These are phyloP conservation scores for Staphylotrichum longicolle DNA, from an alignment of 495 filamentous ascomycete species.

Conservation along the genomic window DNA sequence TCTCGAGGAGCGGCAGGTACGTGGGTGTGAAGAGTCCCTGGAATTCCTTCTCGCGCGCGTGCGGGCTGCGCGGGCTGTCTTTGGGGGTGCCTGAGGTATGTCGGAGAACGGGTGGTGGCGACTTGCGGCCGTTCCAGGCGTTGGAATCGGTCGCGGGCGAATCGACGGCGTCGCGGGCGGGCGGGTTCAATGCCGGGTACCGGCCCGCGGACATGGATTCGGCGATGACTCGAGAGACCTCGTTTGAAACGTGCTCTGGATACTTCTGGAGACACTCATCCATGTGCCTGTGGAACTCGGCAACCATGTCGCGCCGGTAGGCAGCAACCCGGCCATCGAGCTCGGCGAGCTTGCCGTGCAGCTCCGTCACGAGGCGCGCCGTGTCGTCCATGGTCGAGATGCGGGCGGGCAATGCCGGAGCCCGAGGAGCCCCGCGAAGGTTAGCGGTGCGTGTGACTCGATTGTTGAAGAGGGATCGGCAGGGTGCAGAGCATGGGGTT, in stretches of 20 bases:
- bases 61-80: conserved; percentile 41
- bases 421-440: not conserved
- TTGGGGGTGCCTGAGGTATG: conserved; percentile 38
- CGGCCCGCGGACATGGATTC: conserved; percentile 39
- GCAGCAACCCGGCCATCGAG: conserved; percentile 50
- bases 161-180: conserved; percentile 13
- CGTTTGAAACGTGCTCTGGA: conserved; percentile 44
- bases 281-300: conserved; percentile 49
- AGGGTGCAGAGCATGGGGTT: conserved; percentile 22
- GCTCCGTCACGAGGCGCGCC: conserved; percentile 46
- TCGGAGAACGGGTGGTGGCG: conserved; percentile 45
- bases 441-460: conserved; percentile 28
- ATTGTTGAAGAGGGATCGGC: conserved; percentile 19
- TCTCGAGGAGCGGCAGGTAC: conserved; percentile 58
- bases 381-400: conserved; percentile 47
- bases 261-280: conserved; percentile 45
- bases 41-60: conserved; percentile 56
- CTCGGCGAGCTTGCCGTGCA: conserved; percentile 50
- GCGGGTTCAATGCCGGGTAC: conserved; percentile 41
- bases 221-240: conserved; percentile 44
- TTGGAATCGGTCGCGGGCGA: conserved; percentile 27
- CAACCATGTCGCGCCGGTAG: conserved; percentile 50
- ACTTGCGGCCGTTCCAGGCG: conserved; percentile 35
- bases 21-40: conserved; percentile 59
- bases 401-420: conserved; percentile 18